A percentile compares a stretch with the other conserved stretches of the same genome.
Conservation (phyloP, 179 eudicot species). For the Spinacia oleracea region DNA sequence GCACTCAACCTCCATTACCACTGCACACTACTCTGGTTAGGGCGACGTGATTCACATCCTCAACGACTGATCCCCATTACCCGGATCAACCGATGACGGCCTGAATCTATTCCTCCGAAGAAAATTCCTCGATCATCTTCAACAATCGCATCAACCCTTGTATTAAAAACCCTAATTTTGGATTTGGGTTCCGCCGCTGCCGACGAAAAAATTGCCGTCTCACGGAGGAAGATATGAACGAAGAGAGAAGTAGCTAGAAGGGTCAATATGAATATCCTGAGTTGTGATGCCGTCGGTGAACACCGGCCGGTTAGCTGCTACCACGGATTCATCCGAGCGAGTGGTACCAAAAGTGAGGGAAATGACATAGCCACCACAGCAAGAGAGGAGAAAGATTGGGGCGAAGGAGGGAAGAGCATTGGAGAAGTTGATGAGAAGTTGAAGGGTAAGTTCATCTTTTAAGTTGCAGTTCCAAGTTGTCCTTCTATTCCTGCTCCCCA, state of each 20-base stretch:
- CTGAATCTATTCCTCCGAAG: conserved; percentile 60
- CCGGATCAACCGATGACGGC: conserved; percentile 23
- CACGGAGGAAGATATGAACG: conserved; percentile 73
- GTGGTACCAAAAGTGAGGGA: too few relatives aligned
- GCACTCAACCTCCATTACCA: too few relatives aligned
- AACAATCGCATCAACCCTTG: conserved; percentile 20
- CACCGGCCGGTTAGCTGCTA: conserved; percentile 65
- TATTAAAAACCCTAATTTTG: conserved; percentile 26
- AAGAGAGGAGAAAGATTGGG: too few relatives aligned
- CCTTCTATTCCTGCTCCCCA: too few relatives aligned
- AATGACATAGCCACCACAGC: too few relatives aligned
- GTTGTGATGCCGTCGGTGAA: conserved; percentile 88
- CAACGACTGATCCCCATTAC: conserved; percentile 19
- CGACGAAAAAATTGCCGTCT: conserved; percentile 53
- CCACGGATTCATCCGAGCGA: conserved; percentile 76
- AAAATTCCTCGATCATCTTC: conserved; percentile 24
- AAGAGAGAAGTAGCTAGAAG: conserved; percentile 61
- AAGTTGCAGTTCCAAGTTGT: too few relatives aligned
- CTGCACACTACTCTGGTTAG: too few relatives aligned
- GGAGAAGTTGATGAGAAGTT: too few relatives aligned
- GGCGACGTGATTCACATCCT: too few relatives aligned
- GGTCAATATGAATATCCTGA: conserved; percentile 82
- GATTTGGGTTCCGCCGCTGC: conserved; percentile 19
- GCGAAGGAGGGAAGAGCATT: too few relatives aligned
- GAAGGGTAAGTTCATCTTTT: too few relatives aligned